Evolutionary conservation across 768 basidiomycete genomes (phyloP), one percentile per base, ranked within the genome.

Genomic region (Dioszegia hungarica): DNA sequence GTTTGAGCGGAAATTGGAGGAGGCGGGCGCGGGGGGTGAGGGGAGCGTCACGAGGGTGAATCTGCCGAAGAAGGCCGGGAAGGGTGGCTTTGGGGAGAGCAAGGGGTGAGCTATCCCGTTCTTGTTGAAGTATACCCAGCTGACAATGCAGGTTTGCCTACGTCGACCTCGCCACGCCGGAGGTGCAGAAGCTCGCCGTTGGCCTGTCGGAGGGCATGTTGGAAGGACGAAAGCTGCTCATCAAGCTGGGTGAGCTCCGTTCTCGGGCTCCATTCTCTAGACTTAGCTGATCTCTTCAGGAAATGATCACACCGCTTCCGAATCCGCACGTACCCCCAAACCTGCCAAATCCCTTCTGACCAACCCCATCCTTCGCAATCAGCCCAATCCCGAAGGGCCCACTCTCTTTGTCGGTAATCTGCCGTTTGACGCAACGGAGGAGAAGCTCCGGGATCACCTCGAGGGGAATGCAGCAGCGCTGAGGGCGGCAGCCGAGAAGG

Each of bases 351-450:
- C 37, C 17, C 37, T 59, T 19, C 76, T 78, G 33, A 82, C 87
- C 9, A 87, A 81, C 29, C 70, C 75, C 27, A 93, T 51, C n/a
- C 36, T 51, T 20, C 49, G 49, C 3, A 39, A 37, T 38, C 49
- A 51, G 24, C 49, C 49, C 20, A 51, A 51, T 19, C 49, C 49
- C 20, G 49, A 51, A 17, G 37, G 49, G 5, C 36, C 86, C 2
- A 92, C 90, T 6, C 79, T 98, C 12, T 98, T 97, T 81, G 74
- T 97, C 22, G 94, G 94, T 9, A 98, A 98, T 73, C 82, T 98
- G 15, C 85, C 86, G 8, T 98, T 94, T 73, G 88, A 90, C 70
- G 85, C 91, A 12, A 93, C 89, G 5, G 88, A 88, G 24, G 81
- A 82, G 11, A 82, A 82, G 12, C 86, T 95, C 49, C 80, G 84